Conservation (phyloP, 495 filamentous ascomycete species). For the Echria macrotheca region DNA sequence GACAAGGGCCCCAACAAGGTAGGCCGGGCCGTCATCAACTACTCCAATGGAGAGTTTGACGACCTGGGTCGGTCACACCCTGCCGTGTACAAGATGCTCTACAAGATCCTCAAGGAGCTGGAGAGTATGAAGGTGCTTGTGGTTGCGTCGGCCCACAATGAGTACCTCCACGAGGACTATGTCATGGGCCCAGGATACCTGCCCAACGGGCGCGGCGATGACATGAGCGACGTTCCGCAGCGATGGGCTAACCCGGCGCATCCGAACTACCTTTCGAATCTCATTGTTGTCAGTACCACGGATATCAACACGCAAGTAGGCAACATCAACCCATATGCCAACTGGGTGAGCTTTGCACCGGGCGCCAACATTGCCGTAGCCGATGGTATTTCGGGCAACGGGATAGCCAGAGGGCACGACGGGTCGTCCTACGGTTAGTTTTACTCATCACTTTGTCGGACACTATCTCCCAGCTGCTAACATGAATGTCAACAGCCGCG, state of each 20-base stretch:
- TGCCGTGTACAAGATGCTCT: not conserved
- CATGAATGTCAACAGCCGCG: too few relatives aligned
- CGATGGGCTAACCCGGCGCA: not conserved
- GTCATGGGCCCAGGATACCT: not conserved
- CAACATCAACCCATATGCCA: not conserved
- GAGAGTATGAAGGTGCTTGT: not conserved
- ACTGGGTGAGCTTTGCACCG: not conserved
- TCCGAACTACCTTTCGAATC: not conserved
- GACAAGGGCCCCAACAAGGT: not conserved
- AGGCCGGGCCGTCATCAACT: conserved; percentile 5
- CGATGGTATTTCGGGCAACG: not conserved
- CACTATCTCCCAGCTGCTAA: too few relatives aligned
- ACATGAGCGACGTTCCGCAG: not conserved
- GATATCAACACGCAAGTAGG: not conserved
- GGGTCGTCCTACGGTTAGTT: too few relatives aligned
- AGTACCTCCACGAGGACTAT: not conserved
- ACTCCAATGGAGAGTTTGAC: not conserved
- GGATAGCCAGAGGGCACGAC: too few relatives aligned
- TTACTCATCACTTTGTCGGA: too few relatives aligned
- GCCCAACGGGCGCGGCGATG: not conserved
- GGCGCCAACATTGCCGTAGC: not conserved
- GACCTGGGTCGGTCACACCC: not conserved
- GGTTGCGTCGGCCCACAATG: conserved; percentile 2
- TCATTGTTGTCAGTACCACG: not conserved
- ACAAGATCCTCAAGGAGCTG: conserved; percentile 2